Base-by-base conservation (phyloP, 129 eudicot species). In the Pittosporum tobira region DNA sequence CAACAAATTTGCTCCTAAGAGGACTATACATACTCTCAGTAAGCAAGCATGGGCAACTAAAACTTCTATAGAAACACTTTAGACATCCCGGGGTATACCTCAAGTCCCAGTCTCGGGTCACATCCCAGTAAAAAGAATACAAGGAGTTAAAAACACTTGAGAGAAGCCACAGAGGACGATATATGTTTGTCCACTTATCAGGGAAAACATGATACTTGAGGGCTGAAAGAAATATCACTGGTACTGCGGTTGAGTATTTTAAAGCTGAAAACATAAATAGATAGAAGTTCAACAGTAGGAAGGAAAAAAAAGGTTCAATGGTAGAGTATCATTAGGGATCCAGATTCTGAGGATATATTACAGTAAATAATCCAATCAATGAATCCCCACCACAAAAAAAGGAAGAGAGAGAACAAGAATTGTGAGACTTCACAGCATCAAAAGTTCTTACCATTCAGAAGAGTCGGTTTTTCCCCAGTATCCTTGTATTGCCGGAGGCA, bases 401-500 rank as follows among this genome's bases (percentile, higher is more conserved):
- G n/a, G n/a, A n/a, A 34, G 9, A 34, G 9, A 34, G 6, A 34
- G 38, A 34, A 34, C 38, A 7, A 7, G 5, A 34, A 34, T 1
- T 34, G 0, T 11, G 38, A 34, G 38, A 34, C 9, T 34, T 34
- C 9, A 34, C 38, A 34, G 9, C 38, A 34, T 14, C 5, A 43
- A 56, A 31, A 63, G 9, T 27, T 57, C 42, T 76, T 76, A 91
- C 98, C 98, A 67, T 86, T 91, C 60, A 86, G 76, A 38, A 91
- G 69, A 62, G 83, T 71, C 27, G 94, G 78, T 60, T 79, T 91
- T 68, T 86, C 98, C 69, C 77, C 76, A 63, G 83, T 86, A 65
- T 91, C 98, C 78, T 81, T 91, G 87, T 86, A 91, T 58, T 83
- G 95, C 59, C 98, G 81, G 69, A 86, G 90, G 65, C 98, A 91